Percentiles rank a stretch among this genome's conserved stretches.
These are phyloP conservation scores for Plantago ovata DNA, from an alignment of 257 asterid genomes.

Conservation along the genomic window DNA sequence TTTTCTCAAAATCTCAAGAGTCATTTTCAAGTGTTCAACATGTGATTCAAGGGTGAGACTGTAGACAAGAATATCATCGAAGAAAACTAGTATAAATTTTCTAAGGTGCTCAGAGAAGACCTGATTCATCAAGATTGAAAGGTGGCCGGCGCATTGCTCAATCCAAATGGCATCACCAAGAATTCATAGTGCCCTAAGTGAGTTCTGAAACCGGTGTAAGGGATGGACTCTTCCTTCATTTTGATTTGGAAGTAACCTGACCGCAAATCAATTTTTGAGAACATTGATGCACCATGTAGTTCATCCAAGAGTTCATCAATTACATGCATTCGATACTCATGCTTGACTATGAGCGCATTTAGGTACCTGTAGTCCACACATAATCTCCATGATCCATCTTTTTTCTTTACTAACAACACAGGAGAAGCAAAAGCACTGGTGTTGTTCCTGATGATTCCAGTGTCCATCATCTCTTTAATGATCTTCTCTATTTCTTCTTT, in stretches of 20 bases:
- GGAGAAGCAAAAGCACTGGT: background rate
- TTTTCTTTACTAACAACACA: background rate
- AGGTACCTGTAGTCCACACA: background rate
- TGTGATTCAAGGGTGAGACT: background rate
- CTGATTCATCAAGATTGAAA: background rate
- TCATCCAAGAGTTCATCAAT: constrained; percentile 5
- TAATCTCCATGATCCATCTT: constrained; percentile 7
- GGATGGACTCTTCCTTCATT: too few species aligned
- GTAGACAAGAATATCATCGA: background rate
- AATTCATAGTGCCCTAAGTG: too few species aligned
- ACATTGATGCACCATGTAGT: background rate
- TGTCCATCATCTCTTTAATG: background rate
- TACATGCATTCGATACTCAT: background rate
- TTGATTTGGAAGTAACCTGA: constrained; percentile 9
- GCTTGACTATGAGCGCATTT: background rate
- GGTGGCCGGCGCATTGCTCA: background rate
- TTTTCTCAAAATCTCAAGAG: background rate
- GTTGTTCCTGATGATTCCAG: background rate
- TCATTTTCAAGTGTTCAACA: background rate
- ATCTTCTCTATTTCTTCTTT: background rate
- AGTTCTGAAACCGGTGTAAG: too few species aligned
- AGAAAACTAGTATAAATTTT: background rate
- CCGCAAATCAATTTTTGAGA: constrained; percentile 9
- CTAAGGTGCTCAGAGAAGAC: constrained; percentile 4
- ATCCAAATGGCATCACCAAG: too few species aligned